These are phyloP conservation scores for Sorghum bicolor DNA, from an alignment of 176 grass and related monocot genomes.

Conservation along the genomic window DNA sequence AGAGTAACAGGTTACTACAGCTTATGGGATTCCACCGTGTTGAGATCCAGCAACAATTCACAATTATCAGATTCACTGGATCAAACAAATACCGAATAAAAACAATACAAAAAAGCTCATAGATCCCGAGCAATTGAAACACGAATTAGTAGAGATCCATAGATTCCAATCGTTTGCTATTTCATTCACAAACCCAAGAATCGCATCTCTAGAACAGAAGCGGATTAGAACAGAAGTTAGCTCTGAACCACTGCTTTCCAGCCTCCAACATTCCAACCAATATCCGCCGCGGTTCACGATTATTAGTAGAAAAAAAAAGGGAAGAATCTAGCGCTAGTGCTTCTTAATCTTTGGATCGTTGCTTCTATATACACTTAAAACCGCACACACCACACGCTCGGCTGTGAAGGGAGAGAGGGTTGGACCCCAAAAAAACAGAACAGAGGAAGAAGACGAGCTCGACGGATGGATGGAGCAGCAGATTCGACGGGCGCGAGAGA, in stretches of 20 bases:
- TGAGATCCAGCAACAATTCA: background rate
- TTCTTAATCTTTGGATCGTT: background rate
- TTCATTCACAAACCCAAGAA: background rate
- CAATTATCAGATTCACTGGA: background rate
- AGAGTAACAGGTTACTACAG: background rate
- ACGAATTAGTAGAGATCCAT: background rate
- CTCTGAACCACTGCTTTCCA: slow-evolving; percentile 3
- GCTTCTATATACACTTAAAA: slow-evolving; percentile 39
- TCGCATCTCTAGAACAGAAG: background rate
- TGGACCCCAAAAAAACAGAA: background rate
- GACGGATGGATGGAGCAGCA: too few relatives aligned
- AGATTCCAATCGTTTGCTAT: background rate
- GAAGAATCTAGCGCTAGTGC: background rate
- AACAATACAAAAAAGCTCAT: background rate
- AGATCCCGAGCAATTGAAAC: background rate
- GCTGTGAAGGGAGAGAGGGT: background rate
- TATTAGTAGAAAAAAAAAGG: slow-evolving; percentile 8
- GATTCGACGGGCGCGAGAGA: background rate
- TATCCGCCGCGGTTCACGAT: background rate
- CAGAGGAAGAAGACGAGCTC: too few relatives aligned
- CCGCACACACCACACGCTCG: slow-evolving; percentile 8
- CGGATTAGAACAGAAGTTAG: background rate
- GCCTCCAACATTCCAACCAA: background rate
- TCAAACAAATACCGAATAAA: background rate
- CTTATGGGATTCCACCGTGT: too few relatives aligned